Base-by-base conservation (phyloP, 352 stramenopile species). In the Phytophthora sp. region DNA sequence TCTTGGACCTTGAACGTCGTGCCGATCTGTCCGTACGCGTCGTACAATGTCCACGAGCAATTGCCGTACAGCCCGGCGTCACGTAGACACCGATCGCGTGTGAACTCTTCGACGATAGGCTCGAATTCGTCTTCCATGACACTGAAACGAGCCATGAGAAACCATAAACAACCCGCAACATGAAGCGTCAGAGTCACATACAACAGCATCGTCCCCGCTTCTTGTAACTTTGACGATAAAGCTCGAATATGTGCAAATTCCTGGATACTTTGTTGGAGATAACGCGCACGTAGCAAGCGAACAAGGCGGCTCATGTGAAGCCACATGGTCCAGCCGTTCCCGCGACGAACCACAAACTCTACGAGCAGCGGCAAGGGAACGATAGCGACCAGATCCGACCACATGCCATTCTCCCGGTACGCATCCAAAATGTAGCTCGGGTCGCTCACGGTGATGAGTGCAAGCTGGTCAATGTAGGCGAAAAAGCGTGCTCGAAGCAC, bases 1-100 rank as follows among this genome's bases (percentile, higher is more conserved):
- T 82, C 66, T 23, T 82, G 66, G 2, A 69, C 52, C 15, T 51
- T 67, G 44, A 88, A 90, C 8, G 63, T 60, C 12, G 72, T 73
- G 4, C 80, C 81, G 9, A 91, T 80, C 36, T 91, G 80, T 0
- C 78, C 78, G 47, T 93, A 90, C 0, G 78, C 75, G 39, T 94
- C 85, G 42, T 84, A 88, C 26, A 92, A 39, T 7, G 71, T 84
- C 85, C 85, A 94, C 0, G 85, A 92, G 45, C 85, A 94, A 59
- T 94, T 94, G 1, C 70, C 62, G 18, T 80, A 39, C 3, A 80
- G 58, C 2, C 75, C 78, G 4, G 79, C 82, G 45, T 82, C 63
- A 1, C 64, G 68, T 1, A 92, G 55, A 54, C 83, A 92, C 1
- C 61, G 61, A 31, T 74, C 59, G 11, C 82, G 75, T 0, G 83